Percentiles rank a stretch among this genome's conserved stretches.
phyloP scores from a whole-genome alignment of 257 asterid species.

The Solanum pimpinellifolium region DNA sequence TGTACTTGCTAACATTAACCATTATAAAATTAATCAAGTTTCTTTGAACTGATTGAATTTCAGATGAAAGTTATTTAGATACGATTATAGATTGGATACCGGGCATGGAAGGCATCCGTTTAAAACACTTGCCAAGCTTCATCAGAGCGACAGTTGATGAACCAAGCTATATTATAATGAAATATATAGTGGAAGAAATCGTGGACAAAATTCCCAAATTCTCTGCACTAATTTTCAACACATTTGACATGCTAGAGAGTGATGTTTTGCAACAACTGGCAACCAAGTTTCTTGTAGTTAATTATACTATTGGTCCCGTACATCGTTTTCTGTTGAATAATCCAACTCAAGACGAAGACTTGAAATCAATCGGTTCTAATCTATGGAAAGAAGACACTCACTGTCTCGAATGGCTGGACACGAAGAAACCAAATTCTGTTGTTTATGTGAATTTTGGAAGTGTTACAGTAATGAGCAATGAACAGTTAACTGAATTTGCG shows the following conservation, averaged over 20 bases:
- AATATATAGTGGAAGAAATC: slow-evolving; percentile 1
- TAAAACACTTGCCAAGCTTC: slow-evolving; percentile 20
- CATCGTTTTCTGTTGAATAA: background rate
- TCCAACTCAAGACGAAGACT: background rate
- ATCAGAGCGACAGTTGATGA: slow-evolving; percentile 9
- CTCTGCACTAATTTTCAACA: slow-evolving; percentile 13
- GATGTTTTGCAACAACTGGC: slow-evolving; percentile 4
- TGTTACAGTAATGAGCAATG: background rate
- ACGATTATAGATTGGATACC: slow-evolving; percentile 21
- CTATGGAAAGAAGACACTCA: slow-evolving; percentile 30
- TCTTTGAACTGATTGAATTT: background rate
- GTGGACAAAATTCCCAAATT: background rate
- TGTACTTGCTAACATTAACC: background rate
- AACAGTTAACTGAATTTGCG: slow-evolving; percentile 17
- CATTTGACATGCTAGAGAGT: slow-evolving; percentile 9
- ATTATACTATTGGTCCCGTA: slow-evolving; percentile 18
- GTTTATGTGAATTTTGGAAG: slow-evolving; percentile 28
- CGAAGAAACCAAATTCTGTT: slow-evolving; percentile 14
- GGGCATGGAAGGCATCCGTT: slow-evolving; percentile 12
- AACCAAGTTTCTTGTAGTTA: background rate
- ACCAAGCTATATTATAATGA: slow-evolving; percentile 1
- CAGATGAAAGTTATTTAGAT: slow-evolving; percentile 19
- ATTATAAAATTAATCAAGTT: background rate
- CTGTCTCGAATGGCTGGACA: slow-evolving; percentile 20
- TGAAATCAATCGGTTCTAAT: slow-evolving; percentile 4